Evolutionary conservation across 805 yeast genomes (phyloP), one percentile per base, ranked within the genome.

Genomic region (Grigorovia transvaalensis): DNA sequence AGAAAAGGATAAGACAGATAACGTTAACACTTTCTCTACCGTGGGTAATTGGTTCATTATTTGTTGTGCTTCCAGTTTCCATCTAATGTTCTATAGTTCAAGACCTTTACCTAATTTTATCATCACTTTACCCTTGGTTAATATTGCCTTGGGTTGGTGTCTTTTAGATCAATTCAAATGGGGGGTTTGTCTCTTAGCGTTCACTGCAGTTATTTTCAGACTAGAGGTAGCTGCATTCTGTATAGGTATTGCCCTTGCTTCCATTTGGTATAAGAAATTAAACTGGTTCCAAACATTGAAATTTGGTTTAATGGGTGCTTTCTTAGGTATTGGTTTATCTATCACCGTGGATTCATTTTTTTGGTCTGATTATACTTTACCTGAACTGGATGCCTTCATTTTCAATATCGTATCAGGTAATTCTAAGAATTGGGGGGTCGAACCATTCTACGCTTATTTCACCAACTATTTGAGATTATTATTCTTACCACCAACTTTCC

Each of bases 31-130:
- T 20, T 48, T 56, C 33, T 54, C 63, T 38, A 61, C 67, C 1
- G 65, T 74, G 11, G 79, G 80, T 0, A 54, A 73, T 15, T 85
- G 87, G 84, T 88, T 76, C 61, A 70, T 77, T 20, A 52, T 84
- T 2, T 74, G 89, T 52, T 72, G 75, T 43, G 67, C 78, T 51
- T 66, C 85, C 9, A 93, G 89, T 64, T 91, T 90, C 70, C 97
- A 91, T 64, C 55, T 88, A 18, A 68, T 84, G 54, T 91, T 73
- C 70, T 91, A 91, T 64, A 74, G 86, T n/a, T 76, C 96, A 2
- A 74, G 97, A 57, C 80, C 95, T 0, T 72, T 91, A 53, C 96
- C 97, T n/a, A 91, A 91, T 67, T 85, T 84, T 58, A 70, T 90
- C 52, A 63, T 78, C 15, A 89, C 85, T 2, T 70, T 91, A 50